Percentiles rank a stretch among this genome's conserved stretches.
Conservation (phyloP, 371 early-diverging fungal genomes). For the Mycotypha africana region DNA sequence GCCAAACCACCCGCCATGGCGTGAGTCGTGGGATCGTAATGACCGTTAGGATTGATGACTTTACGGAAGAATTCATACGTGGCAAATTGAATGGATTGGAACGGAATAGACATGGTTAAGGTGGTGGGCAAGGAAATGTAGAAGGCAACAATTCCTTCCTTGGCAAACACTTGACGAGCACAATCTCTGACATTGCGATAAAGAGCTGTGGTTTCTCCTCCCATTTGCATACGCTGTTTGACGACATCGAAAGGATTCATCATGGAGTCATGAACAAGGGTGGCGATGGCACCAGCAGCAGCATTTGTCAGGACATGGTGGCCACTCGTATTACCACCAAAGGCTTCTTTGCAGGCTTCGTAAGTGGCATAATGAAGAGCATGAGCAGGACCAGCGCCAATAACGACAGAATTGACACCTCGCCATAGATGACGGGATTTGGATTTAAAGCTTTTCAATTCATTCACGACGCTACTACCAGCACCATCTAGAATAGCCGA, state of each 20-base stretch:
- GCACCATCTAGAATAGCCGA: constrained; percentile 4
- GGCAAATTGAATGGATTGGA: constrained; percentile 87
- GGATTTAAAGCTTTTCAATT: constrained; percentile 2
- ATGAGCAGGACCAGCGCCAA: constrained; percentile 94
- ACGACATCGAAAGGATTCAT: constrained; percentile 94
- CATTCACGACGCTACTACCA: not conserved
- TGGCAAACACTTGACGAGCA: constrained; percentile 51
- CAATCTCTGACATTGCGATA: constrained; percentile 64
- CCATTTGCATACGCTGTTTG: constrained; percentile 92
- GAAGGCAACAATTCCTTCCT: constrained; percentile 82
- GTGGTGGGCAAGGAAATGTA: constrained; percentile 92
- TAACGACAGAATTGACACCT: constrained; percentile 80
- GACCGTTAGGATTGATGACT: constrained; percentile 68
- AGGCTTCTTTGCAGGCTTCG: constrained; percentile 74
- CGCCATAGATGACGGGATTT: constrained; percentile 69
- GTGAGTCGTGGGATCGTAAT: constrained; percentile 80
- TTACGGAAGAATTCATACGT: constrained; percentile 83
- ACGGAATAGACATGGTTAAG: constrained; percentile 85
- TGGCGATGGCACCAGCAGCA: constrained; percentile 85
- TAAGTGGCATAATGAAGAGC: constrained; percentile 92
- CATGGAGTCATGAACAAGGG: constrained; percentile 75
- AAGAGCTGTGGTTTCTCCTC: constrained; percentile 50
- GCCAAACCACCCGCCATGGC: constrained; percentile 81
- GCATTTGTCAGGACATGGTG: constrained; percentile 59
- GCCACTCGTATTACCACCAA: constrained; percentile 51